Evolutionary conservation across 148 eudicot species (phyloP).

Genomic region (Nepenthes gracilis): DNA sequence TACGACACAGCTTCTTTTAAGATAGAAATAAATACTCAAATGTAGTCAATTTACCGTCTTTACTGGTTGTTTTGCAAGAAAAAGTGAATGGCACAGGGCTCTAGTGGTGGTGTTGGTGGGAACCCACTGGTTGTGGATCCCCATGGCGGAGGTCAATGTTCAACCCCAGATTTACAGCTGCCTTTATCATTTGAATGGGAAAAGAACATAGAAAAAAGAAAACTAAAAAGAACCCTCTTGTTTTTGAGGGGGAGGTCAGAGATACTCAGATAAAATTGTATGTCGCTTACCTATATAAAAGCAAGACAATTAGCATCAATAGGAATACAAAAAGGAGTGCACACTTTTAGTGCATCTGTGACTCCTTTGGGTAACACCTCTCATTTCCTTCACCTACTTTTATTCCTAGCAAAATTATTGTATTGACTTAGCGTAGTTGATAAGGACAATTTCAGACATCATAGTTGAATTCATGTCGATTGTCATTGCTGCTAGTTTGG

Average conservation of each 20-base stretch:
- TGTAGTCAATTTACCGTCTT: not conserved
- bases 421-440: slow-evolving; percentile 27
- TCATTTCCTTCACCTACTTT: too few species aligned
- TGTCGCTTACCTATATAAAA: slow-evolving; percentile 36
- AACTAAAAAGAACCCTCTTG: slow-evolving; percentile 21
- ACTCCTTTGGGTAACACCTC: too few species aligned
- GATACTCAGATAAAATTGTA: slow-evolving; percentile 37
- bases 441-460: slow-evolving; percentile 69
- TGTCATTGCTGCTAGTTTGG: too few species aligned
- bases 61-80: slow-evolving; percentile 34
- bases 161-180: slow-evolving; percentile 78
- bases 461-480: slow-evolving; percentile 24
- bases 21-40: too few species aligned
- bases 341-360: slow-evolving; percentile 16
- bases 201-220: slow-evolving; percentile 14
- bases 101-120: slow-evolving; percentile 34
- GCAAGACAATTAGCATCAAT: slow-evolving; percentile 31
- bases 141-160: slow-evolving; percentile 63
- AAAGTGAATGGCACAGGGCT: slow-evolving; percentile 38
- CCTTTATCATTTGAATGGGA: slow-evolving; percentile 80
- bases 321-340: slow-evolving; percentile 36
- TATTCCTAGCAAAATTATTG: too few species aligned
- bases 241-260: slow-evolving; percentile 32
- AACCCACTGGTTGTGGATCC: slow-evolving; percentile 37
- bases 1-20: too few species aligned